Conservation (phyloP, 176 grass and related monocot species). For the Areca catechu region DNA sequence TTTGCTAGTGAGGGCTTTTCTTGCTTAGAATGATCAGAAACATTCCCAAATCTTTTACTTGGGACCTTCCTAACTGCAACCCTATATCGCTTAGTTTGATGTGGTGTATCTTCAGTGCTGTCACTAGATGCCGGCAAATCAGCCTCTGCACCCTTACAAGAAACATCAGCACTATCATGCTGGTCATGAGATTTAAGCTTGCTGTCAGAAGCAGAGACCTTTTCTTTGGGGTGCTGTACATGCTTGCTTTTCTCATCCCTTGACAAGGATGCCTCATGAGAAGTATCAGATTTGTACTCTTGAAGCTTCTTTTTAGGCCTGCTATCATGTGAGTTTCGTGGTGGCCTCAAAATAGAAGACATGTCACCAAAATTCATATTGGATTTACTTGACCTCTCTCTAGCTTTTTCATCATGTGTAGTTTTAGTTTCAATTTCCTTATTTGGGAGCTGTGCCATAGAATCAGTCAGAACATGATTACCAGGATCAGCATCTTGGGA, state of each 20-base stretch:
- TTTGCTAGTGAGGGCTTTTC: constrained; percentile 5
- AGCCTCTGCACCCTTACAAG: neutral
- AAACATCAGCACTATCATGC: constrained; percentile 2
- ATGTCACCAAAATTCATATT: constrained; percentile 15
- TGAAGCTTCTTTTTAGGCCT: neutral
- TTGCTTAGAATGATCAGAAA: constrained; percentile 23
- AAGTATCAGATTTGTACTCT: no score
- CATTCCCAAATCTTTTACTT: constrained; percentile 29
- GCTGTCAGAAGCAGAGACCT: constrained; percentile 18
- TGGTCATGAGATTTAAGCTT: constrained; percentile 26
- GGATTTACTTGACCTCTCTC: constrained; percentile 10
- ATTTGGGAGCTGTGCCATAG: constrained; percentile 18
- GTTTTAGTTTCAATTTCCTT: constrained; percentile 20
- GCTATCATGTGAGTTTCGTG: neutral
- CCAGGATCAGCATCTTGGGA: constrained; percentile 11
- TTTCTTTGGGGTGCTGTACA: neutral
- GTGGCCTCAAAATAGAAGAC: neutral
- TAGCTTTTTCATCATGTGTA: constrained; percentile 15
- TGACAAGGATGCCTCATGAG: no score
- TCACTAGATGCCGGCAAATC: constrained; percentile 32
- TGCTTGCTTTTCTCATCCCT: no score
- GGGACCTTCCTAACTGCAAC: constrained; percentile 55
- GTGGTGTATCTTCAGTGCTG: constrained; percentile 40
- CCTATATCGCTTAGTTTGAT: constrained; percentile 26
- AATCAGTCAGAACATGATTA: constrained; percentile 19